Evolutionary conservation across 768 basidiomycete species (phyloP).

Genomic region (Auriscalpium orientale): DNA sequence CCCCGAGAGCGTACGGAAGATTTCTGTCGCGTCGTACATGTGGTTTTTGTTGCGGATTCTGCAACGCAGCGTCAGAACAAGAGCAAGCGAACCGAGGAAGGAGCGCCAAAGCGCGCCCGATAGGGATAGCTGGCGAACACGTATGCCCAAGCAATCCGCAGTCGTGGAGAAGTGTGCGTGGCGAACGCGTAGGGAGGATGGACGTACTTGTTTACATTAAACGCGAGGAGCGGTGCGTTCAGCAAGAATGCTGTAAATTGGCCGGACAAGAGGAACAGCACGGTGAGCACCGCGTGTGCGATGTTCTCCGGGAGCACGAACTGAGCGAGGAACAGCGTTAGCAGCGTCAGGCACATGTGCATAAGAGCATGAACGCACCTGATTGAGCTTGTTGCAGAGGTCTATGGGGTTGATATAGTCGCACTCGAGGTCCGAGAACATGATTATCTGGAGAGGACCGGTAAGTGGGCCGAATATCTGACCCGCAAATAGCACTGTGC

Average conservation of each 20-base stretch:
- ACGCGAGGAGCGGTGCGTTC: conserved; percentile 83
- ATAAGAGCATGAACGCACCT: conserved; percentile 41
- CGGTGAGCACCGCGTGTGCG: conserved; percentile 85
- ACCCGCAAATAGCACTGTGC: neutral
- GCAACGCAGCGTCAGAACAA: neutral
- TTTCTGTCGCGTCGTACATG: conserved; percentile 99
- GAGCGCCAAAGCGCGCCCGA: no score
- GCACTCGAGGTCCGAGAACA: conserved; percentile 99
- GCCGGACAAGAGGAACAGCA: conserved; percentile 87
- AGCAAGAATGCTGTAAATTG: conserved; percentile 93
- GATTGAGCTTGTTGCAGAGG: conserved; percentile 98
- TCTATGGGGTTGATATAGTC: conserved; percentile 99
- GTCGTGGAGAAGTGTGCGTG: no score
- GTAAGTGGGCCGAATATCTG: neutral
- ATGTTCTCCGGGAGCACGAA: conserved; percentile 96
- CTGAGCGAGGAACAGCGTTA: conserved; percentile 38
- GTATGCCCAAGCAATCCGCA: no score
- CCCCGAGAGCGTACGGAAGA: conserved; percentile 86
- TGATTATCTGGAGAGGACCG: conserved; percentile 74
- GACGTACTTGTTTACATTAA: conserved; percentile 90
- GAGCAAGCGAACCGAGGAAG: neutral
- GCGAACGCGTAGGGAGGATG: neutral
- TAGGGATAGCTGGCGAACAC: no score
- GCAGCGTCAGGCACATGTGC: neutral
- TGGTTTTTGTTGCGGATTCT: conserved; percentile 91